A percentile compares a stretch with the other conserved stretches of the same genome.
Conservation (phyloP, 2,329 filamentous ascomycete genomes). For the Fusarium torulosum region DNA sequence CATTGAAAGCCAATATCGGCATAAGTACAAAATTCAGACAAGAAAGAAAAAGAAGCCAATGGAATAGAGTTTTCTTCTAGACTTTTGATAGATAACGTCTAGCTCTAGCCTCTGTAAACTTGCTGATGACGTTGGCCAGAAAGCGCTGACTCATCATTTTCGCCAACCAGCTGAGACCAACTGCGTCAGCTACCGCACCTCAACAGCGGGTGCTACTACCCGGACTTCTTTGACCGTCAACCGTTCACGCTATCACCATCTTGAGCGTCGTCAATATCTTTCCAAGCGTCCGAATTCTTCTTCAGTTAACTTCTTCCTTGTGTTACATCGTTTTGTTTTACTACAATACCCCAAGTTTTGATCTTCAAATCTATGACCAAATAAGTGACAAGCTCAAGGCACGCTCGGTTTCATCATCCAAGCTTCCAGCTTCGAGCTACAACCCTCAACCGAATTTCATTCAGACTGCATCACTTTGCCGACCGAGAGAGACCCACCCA, state of each 20-base stretch:
- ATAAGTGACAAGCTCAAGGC: conserved; percentile 34
- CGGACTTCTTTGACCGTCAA: not conserved
- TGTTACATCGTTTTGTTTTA: not conserved
- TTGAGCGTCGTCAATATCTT: conserved; percentile 28
- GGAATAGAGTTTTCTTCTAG: not conserved
- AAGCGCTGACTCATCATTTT: conserved; percentile 22
- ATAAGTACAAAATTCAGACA: too few relatives aligned
- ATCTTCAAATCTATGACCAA: conserved; percentile 33
- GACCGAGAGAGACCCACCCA: not conserved
- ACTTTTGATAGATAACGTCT: not conserved
- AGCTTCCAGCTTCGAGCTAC: conserved; percentile 33
- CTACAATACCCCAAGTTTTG: not conserved
- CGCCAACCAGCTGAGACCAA: conserved; percentile 1
- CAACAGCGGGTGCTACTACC: conserved; percentile 30
- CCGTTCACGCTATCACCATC: conserved; percentile 21
- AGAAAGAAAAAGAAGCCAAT: not conserved
- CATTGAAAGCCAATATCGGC: too few relatives aligned
- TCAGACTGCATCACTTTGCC: conserved; percentile 1
- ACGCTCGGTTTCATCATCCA: conserved; percentile 38
- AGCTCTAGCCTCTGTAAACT: not conserved
- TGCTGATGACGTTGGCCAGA: not conserved
- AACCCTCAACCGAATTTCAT: conserved; percentile 5
- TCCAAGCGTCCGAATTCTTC: conserved; percentile 15
- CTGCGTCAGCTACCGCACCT: conserved; percentile 42
- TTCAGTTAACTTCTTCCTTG: not conserved